phyloP scores from a whole-genome alignment of 306 rosid genomes.

The Rosa rugosa region DNA sequence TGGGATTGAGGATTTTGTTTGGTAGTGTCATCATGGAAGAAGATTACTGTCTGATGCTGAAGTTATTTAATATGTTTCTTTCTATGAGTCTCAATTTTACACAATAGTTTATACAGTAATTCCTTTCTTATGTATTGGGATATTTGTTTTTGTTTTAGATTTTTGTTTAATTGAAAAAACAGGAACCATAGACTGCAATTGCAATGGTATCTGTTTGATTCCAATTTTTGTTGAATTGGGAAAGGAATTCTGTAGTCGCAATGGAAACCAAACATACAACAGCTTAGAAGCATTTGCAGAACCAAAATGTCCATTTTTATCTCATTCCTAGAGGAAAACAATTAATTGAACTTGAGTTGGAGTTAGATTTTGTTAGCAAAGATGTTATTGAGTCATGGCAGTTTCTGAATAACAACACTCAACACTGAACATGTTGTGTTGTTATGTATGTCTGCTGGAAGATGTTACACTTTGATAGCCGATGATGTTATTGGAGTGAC shows the following conservation, averaged over 20 bases:
- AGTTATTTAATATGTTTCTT: neutral
- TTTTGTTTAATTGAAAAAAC: neutral
- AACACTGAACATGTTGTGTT: no score
- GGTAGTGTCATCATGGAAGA: neutral
- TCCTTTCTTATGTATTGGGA: neutral
- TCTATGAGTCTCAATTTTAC: neutral
- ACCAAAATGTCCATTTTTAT: no score
- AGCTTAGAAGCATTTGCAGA: no score
- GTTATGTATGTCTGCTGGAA: no score
- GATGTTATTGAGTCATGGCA: no score
- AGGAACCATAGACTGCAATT: neutral
- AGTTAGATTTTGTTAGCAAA: no score
- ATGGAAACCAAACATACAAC: no score
- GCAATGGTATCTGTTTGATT: neutral
- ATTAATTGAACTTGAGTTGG: no score
- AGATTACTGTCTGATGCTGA: neutral
- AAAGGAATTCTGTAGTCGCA: neutral
- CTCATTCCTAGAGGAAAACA: no score
- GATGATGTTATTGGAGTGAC: no score
- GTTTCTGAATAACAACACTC: no score
- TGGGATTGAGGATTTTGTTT: slow-evolving; percentile 29
- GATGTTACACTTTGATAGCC: no score
- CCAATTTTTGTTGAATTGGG: neutral
- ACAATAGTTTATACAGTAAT: neutral
- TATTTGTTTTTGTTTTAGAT: neutral